Percentiles rank a stretch among this genome's conserved stretches.
These are phyloP conservation scores for Penicillium sp. DNA, from an alignment of 2,329 filamentous ascomycete genomes.

Conservation along the genomic window DNA sequence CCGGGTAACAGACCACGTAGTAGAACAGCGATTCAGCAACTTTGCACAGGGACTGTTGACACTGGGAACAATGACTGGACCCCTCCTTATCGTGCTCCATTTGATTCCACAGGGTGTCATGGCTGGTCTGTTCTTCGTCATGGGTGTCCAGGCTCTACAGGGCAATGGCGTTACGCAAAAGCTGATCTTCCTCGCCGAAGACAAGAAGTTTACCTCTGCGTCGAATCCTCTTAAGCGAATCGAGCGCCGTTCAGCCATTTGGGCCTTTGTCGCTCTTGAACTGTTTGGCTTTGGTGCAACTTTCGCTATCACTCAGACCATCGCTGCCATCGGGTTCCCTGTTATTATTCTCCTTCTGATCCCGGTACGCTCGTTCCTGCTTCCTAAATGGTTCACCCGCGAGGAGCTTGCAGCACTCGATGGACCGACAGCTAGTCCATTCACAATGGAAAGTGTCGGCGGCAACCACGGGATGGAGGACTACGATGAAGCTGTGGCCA, in stretches of 20 bases:
- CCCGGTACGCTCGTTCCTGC: constrained; percentile 61
- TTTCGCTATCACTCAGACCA: constrained; percentile 79
- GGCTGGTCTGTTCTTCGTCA: constrained; percentile 78
- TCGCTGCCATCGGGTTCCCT: constrained; percentile 78
- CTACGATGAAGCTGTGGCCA: constrained; percentile 10
- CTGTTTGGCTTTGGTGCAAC: constrained; percentile 71
- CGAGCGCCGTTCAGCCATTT: constrained; percentile 62
- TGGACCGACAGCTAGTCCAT: constrained; percentile 69
- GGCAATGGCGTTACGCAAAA: constrained; percentile 76
- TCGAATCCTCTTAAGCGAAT: constrained; percentile 61
- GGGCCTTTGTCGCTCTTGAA: constrained; percentile 68
- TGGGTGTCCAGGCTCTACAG: constrained; percentile 75
- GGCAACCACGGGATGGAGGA: constrained; percentile 54
- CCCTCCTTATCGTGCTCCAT: constrained; percentile 69
- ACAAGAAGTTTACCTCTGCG: constrained; percentile 58
- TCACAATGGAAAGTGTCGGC: constrained; percentile 73
- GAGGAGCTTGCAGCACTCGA: constrained; percentile 65
- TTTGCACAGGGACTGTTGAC: constrained; percentile 74
- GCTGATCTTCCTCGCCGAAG: constrained; percentile 65
- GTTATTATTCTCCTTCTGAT: constrained; percentile 69
- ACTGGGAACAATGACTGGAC: constrained; percentile 73
- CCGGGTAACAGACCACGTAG: constrained; percentile 61
- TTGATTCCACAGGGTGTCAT: constrained; percentile 77
- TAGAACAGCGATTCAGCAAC: constrained; percentile 75
- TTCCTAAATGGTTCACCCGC: constrained; percentile 60